Conservation (phyloP, 345 rosid species). For the Ceriops decandra region DNA sequence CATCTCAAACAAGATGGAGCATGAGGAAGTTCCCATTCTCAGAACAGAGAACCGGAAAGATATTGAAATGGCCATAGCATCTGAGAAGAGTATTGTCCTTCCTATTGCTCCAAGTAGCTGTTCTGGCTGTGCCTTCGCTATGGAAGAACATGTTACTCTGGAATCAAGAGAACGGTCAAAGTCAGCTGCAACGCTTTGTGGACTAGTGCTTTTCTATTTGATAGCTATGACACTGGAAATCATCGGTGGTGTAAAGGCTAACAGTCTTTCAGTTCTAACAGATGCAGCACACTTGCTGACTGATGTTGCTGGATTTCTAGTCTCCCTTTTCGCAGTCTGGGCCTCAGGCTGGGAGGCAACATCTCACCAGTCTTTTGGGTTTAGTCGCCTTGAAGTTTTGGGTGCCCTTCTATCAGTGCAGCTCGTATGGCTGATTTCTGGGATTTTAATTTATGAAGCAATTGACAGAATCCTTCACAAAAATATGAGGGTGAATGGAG, state of each 20-base stretch:
- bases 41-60: slow-evolving; percentile 28
- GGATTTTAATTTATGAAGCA: slow-evolving; percentile 60
- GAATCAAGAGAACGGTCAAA: slow-evolving; percentile 48
- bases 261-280: slow-evolving; percentile 74
- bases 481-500: slow-evolving; percentile 48
- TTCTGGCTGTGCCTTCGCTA: slow-evolving; percentile 45
- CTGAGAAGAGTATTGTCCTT: slow-evolving; percentile 26
- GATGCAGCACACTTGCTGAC: slow-evolving; percentile 83
- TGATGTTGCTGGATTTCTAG: slow-evolving; percentile 62
- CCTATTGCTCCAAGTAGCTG: slow-evolving; percentile 24
- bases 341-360: slow-evolving; percentile 88
- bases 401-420: slow-evolving; percentile 81
- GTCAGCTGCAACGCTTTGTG: slow-evolving; percentile 44
- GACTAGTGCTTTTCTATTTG: slow-evolving; percentile 44
- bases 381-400: slow-evolving; percentile 62
- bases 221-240: slow-evolving; percentile 61
- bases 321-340: slow-evolving; percentile 66
- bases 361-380: slow-evolving; percentile 60
- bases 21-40: slow-evolving; percentile 37
- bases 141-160: slow-evolving; percentile 30
- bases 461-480: slow-evolving; percentile 47
- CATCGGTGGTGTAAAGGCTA: slow-evolving; percentile 68
- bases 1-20: slow-evolving; percentile 45
- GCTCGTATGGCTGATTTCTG: slow-evolving; percentile 78
- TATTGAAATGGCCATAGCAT: slow-evolving; percentile 36